Evolutionary conservation across 2,329 filamentous ascomycete species (phyloP).

Genomic region (Diaporthe vexans): DNA sequence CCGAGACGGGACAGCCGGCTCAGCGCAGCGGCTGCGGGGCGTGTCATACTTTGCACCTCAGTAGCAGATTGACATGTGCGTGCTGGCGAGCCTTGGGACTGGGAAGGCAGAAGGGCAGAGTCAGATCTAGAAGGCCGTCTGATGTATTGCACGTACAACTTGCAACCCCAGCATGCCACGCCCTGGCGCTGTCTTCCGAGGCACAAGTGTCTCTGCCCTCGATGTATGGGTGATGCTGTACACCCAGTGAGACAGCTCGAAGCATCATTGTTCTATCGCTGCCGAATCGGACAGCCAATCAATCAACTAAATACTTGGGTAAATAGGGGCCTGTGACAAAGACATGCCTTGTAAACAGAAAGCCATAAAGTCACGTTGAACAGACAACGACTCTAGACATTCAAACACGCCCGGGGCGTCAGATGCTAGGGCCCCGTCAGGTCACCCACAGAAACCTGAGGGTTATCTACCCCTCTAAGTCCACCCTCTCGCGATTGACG

Average conservation of each 20-base stretch:
- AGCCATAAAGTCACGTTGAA: constrained; percentile 2
- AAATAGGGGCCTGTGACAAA: neutral
- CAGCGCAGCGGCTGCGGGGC: neutral
- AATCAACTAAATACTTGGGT: neutral
- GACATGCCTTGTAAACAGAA: neutral
- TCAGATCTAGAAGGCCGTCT: neutral
- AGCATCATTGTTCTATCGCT: neutral
- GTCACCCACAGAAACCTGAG: neutral
- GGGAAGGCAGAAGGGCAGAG: neutral
- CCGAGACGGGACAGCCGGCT: constrained; percentile 1
- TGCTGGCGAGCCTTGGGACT: neutral
- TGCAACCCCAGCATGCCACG: neutral
- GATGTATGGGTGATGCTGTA: constrained; percentile 8
- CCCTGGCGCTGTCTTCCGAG: neutral
- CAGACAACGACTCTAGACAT: constrained; percentile 1
- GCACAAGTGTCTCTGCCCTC: constrained; percentile 9
- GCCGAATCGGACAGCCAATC: neutral
- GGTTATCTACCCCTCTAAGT: neutral
- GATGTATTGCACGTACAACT: neutral
- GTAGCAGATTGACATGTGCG: neutral
- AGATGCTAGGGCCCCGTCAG: neutral
- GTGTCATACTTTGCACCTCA: neutral
- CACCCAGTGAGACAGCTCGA: neutral
- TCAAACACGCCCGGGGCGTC: neutral
- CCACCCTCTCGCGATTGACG: constrained; percentile 5